Evolutionary conservation across 441 rosid species (phyloP), one percentile per base, ranked within the genome.

Genomic region (Isatis lusitanica): DNA sequence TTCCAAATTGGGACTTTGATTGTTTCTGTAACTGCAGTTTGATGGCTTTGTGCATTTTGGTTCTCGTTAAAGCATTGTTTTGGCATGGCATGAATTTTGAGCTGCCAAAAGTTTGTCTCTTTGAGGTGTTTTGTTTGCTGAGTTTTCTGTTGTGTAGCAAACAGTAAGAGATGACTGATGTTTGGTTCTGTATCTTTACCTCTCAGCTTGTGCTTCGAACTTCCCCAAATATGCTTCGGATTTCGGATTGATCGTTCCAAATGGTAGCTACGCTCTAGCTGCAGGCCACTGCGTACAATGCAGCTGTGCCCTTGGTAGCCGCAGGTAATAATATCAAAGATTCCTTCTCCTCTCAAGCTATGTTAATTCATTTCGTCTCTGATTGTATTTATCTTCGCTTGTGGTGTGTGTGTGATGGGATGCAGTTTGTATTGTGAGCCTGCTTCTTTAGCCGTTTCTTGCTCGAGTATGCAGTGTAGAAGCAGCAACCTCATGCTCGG

Each of bases 231-330:
- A 87, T 17, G 84, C 96, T 5, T 79, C 83, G 3, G 97, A 94
- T 79, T 76, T 28, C 44, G 91, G 93, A 60, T 69, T 94, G 75
- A 85, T 91, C 5, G 97, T 94, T 21, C 96, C 95, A 35, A 94
- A 94, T 36, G 98, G 98, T 48, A 91, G 93, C 83, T 94, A 94
- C 18, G 90, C 91, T 15, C 83, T 94, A 48, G 76, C 93, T 31
- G 96, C 97, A 13, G 91, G 98, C 15, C 97, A 94, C 68, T 94
- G 97, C 35, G 93, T 94, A 63, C 97, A 94, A 74, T 94, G 97
- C 83, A 91, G 97, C 63, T 94, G 97, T 1, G 93, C 92, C 1
- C 93, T 90, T 1, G 97, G 89, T 74, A 86, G 82, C 78, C 93
- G 79, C 77, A 84, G 86, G 98, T 94, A 86, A 86, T 63, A n/a